Evolutionary conservation across 2,329 filamentous ascomycete genomes (phyloP).

Genomic region (Cryoendolithus antarcticus): DNA sequence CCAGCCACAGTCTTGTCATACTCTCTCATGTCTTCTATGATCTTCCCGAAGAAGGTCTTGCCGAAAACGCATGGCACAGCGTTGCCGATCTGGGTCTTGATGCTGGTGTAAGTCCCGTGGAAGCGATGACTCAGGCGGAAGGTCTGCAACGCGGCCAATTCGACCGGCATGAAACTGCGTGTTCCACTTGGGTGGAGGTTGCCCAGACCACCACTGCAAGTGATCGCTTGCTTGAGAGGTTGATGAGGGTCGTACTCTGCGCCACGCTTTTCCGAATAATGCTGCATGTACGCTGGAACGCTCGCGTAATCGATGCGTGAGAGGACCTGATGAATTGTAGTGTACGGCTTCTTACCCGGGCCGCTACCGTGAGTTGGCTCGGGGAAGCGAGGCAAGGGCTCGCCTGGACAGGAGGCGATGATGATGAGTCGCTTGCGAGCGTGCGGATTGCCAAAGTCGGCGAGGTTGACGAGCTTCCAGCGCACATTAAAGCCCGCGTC

Average conservation of each 20-base stretch:
- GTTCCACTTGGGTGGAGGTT: conserved; percentile 55
- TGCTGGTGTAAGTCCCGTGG: conserved; percentile 23
- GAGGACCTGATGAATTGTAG: conserved; percentile 33
- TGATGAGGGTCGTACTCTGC: conserved; percentile 36
- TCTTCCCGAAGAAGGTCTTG: conserved; percentile 7
- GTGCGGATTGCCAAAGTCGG: conserved; percentile 40
- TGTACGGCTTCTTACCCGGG: conserved; percentile 20
- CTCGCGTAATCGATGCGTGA: background rate
- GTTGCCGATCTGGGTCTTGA: conserved; percentile 61
- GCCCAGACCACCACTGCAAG: conserved; percentile 45
- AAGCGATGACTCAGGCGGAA: conserved; percentile 56
- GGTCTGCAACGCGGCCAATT: conserved; percentile 56
- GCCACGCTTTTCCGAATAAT: background rate
- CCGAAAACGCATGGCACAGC: conserved; percentile 46
- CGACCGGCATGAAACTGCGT: conserved; percentile 52
- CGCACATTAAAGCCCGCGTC: conserved; percentile 54
- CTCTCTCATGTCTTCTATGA: conserved; percentile 5
- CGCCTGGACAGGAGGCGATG: conserved; percentile 51
- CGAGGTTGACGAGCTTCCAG: conserved; percentile 48
- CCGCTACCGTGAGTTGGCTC: conserved; percentile 17
- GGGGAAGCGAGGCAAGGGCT: conserved; percentile 56
- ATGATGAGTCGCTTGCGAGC: conserved; percentile 37
- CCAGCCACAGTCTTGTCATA: conserved; percentile 7
- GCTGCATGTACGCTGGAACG: conserved; percentile 6
- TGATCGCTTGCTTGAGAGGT: conserved; percentile 48